phyloP scores from a whole-genome alignment of 2,329 filamentous ascomycete genomes.

The Sporothrix pallida region DNA sequence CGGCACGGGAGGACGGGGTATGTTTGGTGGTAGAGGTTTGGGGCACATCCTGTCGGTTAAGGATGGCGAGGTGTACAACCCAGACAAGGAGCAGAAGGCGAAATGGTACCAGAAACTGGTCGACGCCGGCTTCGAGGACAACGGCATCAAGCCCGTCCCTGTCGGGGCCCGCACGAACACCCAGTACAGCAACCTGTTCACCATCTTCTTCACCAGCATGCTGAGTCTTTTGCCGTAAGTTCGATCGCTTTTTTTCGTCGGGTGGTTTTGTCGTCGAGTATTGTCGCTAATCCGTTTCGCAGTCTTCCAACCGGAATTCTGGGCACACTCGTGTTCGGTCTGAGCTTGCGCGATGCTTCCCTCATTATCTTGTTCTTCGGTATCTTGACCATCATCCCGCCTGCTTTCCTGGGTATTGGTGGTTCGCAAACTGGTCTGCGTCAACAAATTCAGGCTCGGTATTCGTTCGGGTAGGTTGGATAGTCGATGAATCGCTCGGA shows the following conservation, averaged over 20 bases:
- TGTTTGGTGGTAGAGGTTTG: conserved; percentile 2
- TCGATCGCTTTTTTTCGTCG: neutral
- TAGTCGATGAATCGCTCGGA: neutral
- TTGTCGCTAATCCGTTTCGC: conserved; percentile 24
- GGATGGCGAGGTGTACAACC: conserved; percentile 46
- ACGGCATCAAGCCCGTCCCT: conserved; percentile 63
- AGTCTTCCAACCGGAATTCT: conserved; percentile 65
- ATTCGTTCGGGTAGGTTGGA: conserved; percentile 58
- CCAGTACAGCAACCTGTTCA: conserved; percentile 62
- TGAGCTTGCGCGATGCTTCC: conserved; percentile 61
- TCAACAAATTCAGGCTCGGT: conserved; percentile 66
- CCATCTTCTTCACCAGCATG: conserved; percentile 64
- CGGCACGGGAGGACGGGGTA: conserved; percentile 37
- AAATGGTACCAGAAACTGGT: conserved; percentile 53
- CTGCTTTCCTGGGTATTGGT: conserved; percentile 61
- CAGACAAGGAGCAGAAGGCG: conserved; percentile 42
- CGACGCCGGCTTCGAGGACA: conserved; percentile 56
- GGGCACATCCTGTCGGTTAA: conserved; percentile 41
- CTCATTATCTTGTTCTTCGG: conserved; percentile 66
- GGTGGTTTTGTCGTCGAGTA: neutral
- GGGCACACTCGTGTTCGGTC: conserved; percentile 59
- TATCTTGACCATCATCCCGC: conserved; percentile 58
- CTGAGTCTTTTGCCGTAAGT: conserved; percentile 64
- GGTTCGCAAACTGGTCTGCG: conserved; percentile 63
- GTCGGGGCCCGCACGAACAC: conserved; percentile 59